Evolutionary conservation across 164 flowering plant species (phyloP).

Genomic region (Stephania cephalantha): DNA sequence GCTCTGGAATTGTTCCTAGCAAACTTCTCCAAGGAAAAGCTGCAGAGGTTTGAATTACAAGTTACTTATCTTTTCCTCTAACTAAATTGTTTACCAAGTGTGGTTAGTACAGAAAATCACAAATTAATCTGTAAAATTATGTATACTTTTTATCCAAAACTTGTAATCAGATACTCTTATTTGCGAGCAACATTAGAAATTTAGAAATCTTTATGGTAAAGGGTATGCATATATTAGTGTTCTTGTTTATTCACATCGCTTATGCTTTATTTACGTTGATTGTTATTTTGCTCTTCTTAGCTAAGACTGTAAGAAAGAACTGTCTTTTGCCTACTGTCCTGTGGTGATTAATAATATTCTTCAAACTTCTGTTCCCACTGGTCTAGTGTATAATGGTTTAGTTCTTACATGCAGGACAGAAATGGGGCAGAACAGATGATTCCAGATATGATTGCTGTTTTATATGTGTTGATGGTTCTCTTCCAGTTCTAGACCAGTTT

Average conservation of each 20-base stretch:
- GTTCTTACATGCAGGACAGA: slow-evolving; percentile 77
- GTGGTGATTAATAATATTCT: neutral
- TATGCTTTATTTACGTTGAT: neutral
- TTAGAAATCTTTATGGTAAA: too few relatives aligned
- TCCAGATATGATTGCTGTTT: slow-evolving; percentile 82
- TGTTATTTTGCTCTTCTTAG: neutral
- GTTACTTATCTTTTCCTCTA: neutral
- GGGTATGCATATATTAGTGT: too few relatives aligned
- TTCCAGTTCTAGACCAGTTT: slow-evolving; percentile 58
- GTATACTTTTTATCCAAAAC: neutral
- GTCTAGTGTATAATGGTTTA: slow-evolving; percentile 14
- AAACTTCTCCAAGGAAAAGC: slow-evolving; percentile 55
- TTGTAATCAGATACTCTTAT: neutral
- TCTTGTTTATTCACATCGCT: too few relatives aligned
- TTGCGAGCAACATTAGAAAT: neutral
- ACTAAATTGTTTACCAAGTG: neutral
- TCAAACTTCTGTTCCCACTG: neutral
- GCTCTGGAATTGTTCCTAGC: slow-evolving; percentile 69
- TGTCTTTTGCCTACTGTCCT: neutral
- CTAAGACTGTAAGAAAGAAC: neutral
- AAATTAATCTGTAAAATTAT: too few relatives aligned
- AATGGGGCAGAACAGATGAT: slow-evolving; percentile 73
- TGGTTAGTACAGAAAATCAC: neutral
- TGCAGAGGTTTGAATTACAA: slow-evolving; percentile 47
- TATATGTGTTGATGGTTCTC: slow-evolving; percentile 81